These are phyloP conservation scores for Lipomyces lipofer DNA, from an alignment of 805 yeast genomes.

Conservation along the genomic window DNA sequence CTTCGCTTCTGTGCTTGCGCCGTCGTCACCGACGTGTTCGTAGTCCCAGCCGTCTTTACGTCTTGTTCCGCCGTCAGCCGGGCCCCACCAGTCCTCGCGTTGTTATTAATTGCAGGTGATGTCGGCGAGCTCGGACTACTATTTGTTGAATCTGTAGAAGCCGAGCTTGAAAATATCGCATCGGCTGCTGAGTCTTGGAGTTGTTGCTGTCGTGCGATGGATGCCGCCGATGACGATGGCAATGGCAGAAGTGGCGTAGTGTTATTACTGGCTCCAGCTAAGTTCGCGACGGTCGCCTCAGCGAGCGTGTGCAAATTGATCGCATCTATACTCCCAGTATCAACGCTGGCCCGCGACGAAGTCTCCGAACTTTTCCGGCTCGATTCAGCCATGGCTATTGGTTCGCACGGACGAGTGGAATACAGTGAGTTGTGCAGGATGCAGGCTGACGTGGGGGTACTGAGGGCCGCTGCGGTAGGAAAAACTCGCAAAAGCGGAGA, in stretches of 20 bases:
- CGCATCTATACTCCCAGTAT: too few relatives aligned
- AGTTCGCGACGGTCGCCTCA: slow-evolving; percentile 18
- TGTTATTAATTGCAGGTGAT: slow-evolving; percentile 1
- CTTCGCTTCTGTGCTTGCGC: slow-evolving; percentile 13
- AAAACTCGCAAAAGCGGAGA: too few relatives aligned
- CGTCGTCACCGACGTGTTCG: neutral
- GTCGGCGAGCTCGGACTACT: slow-evolving; percentile 10
- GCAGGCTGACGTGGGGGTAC: too few relatives aligned
- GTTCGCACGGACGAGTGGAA: too few relatives aligned
- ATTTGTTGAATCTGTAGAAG: slow-evolving; percentile 2
- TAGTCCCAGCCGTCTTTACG: neutral
- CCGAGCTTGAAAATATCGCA: slow-evolving; percentile 1
- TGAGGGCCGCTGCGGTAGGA: too few relatives aligned
- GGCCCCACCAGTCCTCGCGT: neutral
- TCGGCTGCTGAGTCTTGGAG: neutral
- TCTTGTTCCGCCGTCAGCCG: neutral
- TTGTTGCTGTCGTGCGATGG: neutral
- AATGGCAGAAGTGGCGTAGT: neutral
- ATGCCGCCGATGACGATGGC: neutral
- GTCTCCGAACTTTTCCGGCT: too few relatives aligned
- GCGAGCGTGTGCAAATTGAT: slow-evolving; percentile 22
- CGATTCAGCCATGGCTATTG: too few relatives aligned
- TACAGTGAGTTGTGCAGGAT: too few relatives aligned
- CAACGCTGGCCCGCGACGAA: too few relatives aligned
- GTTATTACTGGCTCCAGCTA: neutral